Percentiles rank a stretch among this genome's conserved stretches.
phyloP scores from a whole-genome alignment of 2,329 filamentous ascomycete genomes.

The Epichloe aotearoae region DNA sequence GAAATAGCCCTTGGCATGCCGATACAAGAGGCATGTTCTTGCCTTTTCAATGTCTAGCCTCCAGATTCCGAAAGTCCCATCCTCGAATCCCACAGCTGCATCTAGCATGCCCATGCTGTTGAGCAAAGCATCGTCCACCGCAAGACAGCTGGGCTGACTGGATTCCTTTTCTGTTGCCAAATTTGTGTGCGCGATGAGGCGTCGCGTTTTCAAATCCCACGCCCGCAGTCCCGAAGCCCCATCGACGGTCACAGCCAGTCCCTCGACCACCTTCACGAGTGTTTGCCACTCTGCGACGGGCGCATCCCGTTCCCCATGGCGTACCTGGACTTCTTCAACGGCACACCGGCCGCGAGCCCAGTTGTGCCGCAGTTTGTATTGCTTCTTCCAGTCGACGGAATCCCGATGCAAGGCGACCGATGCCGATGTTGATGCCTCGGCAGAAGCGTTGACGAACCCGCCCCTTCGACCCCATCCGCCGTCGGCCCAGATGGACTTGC shows the following conservation, averaged over 20 bases:
- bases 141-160: constrained; percentile 45
- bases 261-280: constrained; percentile 64
- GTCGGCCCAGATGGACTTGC: constrained; percentile 31
- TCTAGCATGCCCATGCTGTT: constrained; percentile 34
- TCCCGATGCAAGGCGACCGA: constrained; percentile 6
- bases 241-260: constrained; percentile 68
- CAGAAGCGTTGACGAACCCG: constrained; percentile 11
- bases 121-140: constrained; percentile 43
- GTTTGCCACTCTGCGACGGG: constrained; percentile 33
- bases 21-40: constrained; percentile 37
- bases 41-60: constrained; percentile 33
- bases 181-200: constrained; percentile 39
- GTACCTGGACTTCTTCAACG: constrained; percentile 61
- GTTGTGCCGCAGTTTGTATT: constrained; percentile 81
- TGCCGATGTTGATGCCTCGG: not conserved
- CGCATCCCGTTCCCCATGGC: constrained; percentile 19
- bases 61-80: constrained; percentile 63
- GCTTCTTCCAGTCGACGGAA: constrained; percentile 68
- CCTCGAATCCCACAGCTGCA: constrained; percentile 55
- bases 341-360: constrained; percentile 76
- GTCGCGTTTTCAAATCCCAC: constrained; percentile 58
- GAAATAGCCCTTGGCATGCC: constrained; percentile 47
- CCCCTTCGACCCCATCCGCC: constrained; percentile 25
- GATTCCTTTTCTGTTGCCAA: constrained; percentile 17
- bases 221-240: constrained; percentile 55